Conservation (phyloP, 345 rosid genomes). For the Chamaenerion angustifolium region DNA sequence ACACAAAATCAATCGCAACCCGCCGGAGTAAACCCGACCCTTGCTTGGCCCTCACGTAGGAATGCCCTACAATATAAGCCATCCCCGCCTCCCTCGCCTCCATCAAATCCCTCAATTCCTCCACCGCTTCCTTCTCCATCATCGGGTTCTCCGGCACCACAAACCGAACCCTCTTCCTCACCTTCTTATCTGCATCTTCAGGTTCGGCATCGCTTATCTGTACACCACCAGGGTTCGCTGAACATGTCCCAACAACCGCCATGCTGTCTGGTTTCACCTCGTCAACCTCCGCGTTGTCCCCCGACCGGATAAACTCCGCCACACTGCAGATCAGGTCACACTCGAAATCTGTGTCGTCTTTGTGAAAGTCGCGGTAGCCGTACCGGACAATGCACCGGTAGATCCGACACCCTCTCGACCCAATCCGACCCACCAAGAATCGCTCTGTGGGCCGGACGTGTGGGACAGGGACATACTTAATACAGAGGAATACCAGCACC, state of each 20-base stretch:
- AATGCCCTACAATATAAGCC: slow-evolving; percentile 79
- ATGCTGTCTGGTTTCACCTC: slow-evolving; percentile 34
- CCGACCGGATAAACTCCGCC: slow-evolving; percentile 64
- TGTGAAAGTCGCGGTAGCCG: slow-evolving; percentile 84
- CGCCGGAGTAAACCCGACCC: slow-evolving; percentile 65
- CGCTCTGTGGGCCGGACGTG: slow-evolving; percentile 79
- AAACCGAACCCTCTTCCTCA: slow-evolving; percentile 59
- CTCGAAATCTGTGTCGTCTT: slow-evolving; percentile 83
- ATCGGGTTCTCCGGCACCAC: slow-evolving; percentile 57
- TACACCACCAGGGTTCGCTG: slow-evolving; percentile 42
- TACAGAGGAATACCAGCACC: slow-evolving; percentile 63
- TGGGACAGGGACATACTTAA: slow-evolving; percentile 92
- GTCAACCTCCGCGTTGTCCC: slow-evolving; percentile 17
- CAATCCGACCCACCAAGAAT: slow-evolving; percentile 69
- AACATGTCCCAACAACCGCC: slow-evolving; percentile 76
- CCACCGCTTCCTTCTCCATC: slow-evolving; percentile 33
- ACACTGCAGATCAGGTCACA: slow-evolving; percentile 81
- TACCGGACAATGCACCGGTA: slow-evolving; percentile 90
- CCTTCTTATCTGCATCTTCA: slow-evolving; percentile 10
- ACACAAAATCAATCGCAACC: slow-evolving; percentile 49
- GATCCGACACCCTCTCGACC: slow-evolving; percentile 56
- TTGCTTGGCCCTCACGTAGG: slow-evolving; percentile 58
- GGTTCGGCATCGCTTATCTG: slow-evolving; percentile 35
- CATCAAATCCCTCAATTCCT: slow-evolving; percentile 55
- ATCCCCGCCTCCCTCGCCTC: slow-evolving; percentile 89